These are phyloP conservation scores for Priceomyces medius DNA, from an alignment of 805 yeast genomes.

Conservation along the genomic window DNA sequence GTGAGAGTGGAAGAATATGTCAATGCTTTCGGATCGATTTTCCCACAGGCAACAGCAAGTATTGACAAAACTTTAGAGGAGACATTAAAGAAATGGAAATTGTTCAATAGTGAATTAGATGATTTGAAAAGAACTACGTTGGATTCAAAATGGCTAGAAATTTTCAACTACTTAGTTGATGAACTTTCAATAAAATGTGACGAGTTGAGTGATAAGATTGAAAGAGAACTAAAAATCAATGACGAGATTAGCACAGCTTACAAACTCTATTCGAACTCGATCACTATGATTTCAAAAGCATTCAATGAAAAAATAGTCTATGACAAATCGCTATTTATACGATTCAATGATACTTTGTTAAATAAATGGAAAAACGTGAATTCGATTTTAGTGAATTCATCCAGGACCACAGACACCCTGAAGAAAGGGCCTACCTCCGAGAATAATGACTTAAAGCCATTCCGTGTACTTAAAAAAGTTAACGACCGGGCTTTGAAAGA, in stretches of 20 bases:
- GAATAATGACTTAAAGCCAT: constrained; percentile 16
- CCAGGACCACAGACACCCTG: neutral
- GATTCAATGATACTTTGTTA: constrained; percentile 24
- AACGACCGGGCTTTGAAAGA: neutral
- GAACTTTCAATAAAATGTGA: constrained; percentile 33
- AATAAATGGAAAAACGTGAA: constrained; percentile 26
- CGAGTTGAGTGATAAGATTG: constrained; percentile 19
- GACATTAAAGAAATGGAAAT: constrained; percentile 40
- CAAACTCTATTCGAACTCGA: constrained; percentile 39
- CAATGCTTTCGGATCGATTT: constrained; percentile 15
- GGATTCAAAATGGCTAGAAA: constrained; percentile 55
- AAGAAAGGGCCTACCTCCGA: constrained; percentile 2
- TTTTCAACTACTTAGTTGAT: constrained; percentile 47
- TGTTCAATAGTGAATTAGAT: constrained; percentile 40
- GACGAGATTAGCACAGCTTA: constrained; percentile 31
- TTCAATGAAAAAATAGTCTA: constrained; percentile 38
- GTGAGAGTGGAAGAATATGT: constrained; percentile 45
- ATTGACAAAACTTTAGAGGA: constrained; percentile 39
- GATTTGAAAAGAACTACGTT: constrained; percentile 46
- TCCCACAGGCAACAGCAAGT: constrained; percentile 28
- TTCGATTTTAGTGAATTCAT: constrained; percentile 7
- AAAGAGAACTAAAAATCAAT: constrained; percentile 17
- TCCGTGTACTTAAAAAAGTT: constrained; percentile 13
- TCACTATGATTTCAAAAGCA: constrained; percentile 33
- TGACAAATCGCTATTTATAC: constrained; percentile 21